Evolutionary conservation across 2,329 filamentous ascomycete species (phyloP), one percentile per base, ranked within the genome.

Genomic region (Fusarium haematococcum): DNA sequence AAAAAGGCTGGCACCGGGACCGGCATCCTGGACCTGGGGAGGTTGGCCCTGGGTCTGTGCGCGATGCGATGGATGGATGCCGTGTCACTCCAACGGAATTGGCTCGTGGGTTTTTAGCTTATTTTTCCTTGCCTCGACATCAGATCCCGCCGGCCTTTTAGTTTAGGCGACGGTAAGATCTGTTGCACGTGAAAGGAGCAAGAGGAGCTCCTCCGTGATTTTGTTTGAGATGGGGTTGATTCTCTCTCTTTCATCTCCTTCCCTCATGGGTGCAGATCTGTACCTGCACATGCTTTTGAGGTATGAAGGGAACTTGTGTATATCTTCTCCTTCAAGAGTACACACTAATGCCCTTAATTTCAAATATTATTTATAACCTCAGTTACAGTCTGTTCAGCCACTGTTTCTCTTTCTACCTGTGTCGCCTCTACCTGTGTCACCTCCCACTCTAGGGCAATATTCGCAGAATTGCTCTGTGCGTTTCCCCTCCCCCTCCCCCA

Each of bases 211-310:
- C 48, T 56, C 60, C 64, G 9, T 35, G 33, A 16, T 35, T 60
- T 64, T 65, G 48, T 23, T 25, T 43, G 41, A 63, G 61, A 20
- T 27, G 59, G 45, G 54, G 59, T 39, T 57, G 27, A 74, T 71
- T 60, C 71, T 74, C 71, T 73, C 59, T 65, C 58, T 74, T 74
- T 71, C 71, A 74, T 65, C 58, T 23, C 58, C 48, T 33, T 65
- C 56, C 23, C 45, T 48, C 32, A 48, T 23, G 25, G 48, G 37
- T 39, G 37, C 18, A 39, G 18, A 39, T n/a, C 9, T 39, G 37
- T 43, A 43, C n/a, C 6, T 43, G 9, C 39, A 41, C 18, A 20
- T 41, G 39, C 18, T 43, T n/a, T 20, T 50, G 10, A 32, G 48
- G n/a, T 32, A 52, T 8, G 27, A 32, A 32, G 18, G 27, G 48